phyloP scores from a whole-genome alignment of 2,329 filamentous ascomycete genomes.

The Penicillium sp. region DNA sequence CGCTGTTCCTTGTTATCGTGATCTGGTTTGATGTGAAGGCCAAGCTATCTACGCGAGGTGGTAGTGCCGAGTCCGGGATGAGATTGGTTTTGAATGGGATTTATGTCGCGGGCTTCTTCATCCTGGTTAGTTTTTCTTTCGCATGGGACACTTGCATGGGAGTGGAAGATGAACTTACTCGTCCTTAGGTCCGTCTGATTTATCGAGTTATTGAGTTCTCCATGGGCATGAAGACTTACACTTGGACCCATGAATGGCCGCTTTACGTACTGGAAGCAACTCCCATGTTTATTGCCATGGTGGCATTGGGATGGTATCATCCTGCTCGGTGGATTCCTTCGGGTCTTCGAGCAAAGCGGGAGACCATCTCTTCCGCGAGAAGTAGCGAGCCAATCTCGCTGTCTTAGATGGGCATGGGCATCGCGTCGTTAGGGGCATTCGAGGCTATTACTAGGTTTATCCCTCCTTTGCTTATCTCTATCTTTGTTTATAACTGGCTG shows the following conservation, averaged over 20 bases:
- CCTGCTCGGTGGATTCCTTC: constrained; percentile 45
- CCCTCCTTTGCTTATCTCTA: neutral
- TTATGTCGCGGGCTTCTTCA: neutral
- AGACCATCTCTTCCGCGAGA: neutral
- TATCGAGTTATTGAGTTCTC: constrained; percentile 58
- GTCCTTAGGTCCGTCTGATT: constrained; percentile 53
- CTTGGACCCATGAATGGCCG: constrained; percentile 55
- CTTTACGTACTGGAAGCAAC: constrained; percentile 56
- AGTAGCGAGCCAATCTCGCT: neutral
- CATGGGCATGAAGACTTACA: constrained; percentile 54
- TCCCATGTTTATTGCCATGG: constrained; percentile 49
- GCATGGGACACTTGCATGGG: neutral
- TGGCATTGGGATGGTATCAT: constrained; percentile 54
- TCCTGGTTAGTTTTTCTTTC: neutral
- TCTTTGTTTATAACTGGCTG: neutral
- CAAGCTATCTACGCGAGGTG: neutral
- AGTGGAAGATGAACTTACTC: constrained; percentile 15
- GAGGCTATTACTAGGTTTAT: no score
- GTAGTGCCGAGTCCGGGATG: neutral
- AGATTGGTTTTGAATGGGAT: neutral
- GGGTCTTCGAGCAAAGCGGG: neutral
- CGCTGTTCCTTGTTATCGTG: neutral
- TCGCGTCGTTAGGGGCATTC: no score
- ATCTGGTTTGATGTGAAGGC: neutral
- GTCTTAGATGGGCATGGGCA: neutral